Evolutionary conservation across 2,329 filamentous ascomycete genomes (phyloP).

Genomic region (Monilinia fructigena): DNA sequence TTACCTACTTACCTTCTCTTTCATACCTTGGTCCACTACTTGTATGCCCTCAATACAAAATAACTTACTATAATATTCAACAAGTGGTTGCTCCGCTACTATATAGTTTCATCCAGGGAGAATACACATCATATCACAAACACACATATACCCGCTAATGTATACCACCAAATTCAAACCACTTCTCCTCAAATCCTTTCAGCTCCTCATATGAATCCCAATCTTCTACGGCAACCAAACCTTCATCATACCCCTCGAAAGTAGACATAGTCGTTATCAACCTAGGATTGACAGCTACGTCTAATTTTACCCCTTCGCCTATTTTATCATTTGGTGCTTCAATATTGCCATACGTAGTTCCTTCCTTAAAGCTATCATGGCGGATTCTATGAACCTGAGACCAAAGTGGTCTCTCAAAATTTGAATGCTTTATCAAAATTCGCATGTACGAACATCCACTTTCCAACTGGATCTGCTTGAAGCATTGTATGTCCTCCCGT

Average conservation of each 20-base stretch:
- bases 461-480: constrained; percentile 28
- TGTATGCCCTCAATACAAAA: too few species aligned
- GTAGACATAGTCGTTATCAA: constrained; percentile 25
- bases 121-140: neutral
- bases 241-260: constrained; percentile 28
- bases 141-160: constrained; percentile 20
- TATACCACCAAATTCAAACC: constrained; percentile 29
- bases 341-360: constrained; percentile 30
- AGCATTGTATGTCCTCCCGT: constrained; percentile 32
- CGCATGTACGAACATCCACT: constrained; percentile 32
- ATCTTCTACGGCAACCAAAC: constrained; percentile 26
- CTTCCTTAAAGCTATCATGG: constrained; percentile 25
- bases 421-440: constrained; percentile 31
- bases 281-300: constrained; percentile 23
- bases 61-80: too few species aligned
- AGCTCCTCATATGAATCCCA: constrained; percentile 32
- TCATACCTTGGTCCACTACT: too few species aligned
- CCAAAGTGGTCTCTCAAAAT: constrained; percentile 27
- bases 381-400: constrained; percentile 26
- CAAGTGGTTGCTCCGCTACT: too few species aligned
- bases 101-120: neutral
- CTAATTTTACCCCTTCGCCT: constrained; percentile 28
- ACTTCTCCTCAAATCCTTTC: constrained; percentile 29
- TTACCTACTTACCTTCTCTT: too few species aligned
- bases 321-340: constrained; percentile 28